Conservation (phyloP, 2,329 filamentous ascomycete genomes). For the Epichloe uncinata region DNA sequence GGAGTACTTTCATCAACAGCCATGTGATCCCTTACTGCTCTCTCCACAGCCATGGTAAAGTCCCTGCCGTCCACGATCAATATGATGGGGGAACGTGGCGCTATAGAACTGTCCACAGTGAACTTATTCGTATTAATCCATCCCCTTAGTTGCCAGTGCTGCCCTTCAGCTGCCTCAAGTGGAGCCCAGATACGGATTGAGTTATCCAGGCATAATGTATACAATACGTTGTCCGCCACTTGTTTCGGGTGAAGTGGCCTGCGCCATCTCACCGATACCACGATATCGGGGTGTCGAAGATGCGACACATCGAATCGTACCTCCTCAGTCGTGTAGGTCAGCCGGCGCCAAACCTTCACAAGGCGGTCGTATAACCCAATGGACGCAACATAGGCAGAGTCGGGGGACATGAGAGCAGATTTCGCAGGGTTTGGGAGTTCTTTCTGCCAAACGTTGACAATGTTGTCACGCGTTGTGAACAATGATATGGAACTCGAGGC, state of each 20-base stretch:
- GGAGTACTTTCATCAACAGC: conserved; percentile 46
- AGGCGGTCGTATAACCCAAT: conserved; percentile 66
- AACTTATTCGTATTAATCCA: conserved; percentile 63
- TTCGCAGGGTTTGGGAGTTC: conserved; percentile 59
- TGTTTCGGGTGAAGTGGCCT: conserved; percentile 65
- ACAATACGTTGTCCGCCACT: conserved; percentile 72
- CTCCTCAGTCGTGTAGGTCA: conserved; percentile 72
- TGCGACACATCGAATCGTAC: conserved; percentile 85
- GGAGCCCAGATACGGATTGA: conserved; percentile 73
- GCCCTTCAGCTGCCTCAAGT: conserved; percentile 55
- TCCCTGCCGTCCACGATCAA: conserved; percentile 76
- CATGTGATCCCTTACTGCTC: conserved; percentile 49
- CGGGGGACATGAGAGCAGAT: conserved; percentile 68
- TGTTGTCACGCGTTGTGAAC: conserved; percentile 39
- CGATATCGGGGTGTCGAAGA: conserved; percentile 64
- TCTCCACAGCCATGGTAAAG: conserved; percentile 64
- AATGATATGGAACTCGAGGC: conserved; percentile 59
- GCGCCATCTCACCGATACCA: conserved; percentile 82
- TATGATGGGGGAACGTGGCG: conserved; percentile 26
- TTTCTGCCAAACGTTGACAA: conserved; percentile 58
- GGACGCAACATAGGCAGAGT: conserved; percentile 76
- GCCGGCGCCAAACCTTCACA: conserved; percentile 83
- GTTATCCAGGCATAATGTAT: conserved; percentile 75
- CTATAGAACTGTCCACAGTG: conserved; percentile 35
- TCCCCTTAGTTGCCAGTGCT: conserved; percentile 67